These are phyloP conservation scores for Kwoniella newhampshirensis DNA, from an alignment of 768 basidiomycete species.

Conservation along the genomic window DNA sequence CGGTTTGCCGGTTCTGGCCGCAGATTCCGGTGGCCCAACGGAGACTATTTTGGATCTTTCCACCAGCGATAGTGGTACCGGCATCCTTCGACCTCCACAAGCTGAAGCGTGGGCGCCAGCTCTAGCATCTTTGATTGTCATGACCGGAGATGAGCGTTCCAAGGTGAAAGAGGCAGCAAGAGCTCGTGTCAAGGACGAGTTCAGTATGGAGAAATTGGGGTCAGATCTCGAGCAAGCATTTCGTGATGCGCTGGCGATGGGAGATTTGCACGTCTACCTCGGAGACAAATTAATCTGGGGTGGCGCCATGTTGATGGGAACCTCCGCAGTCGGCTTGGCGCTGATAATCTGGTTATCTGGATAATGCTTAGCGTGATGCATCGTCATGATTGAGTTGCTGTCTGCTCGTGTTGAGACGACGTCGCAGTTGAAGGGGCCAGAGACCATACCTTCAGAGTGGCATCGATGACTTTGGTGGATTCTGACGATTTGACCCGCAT, in stretches of 20 bases:
- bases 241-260: conserved; percentile 34
- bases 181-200: conserved; percentile 63
- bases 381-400: neutral
- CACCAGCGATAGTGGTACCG: conserved; percentile 61
- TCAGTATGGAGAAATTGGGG: conserved; percentile 64
- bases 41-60: conserved; percentile 69
- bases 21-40: conserved; percentile 78
- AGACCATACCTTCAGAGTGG: no score
- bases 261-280: conserved; percentile 34
- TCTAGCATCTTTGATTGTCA: conserved; percentile 60
- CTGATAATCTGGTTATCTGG: no score
- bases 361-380: no score
- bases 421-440: neutral
- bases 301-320: conserved; percentile 26
- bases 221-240: conserved; percentile 47
- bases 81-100: conserved; percentile 70
- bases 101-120: conserved; percentile 69
- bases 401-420: neutral
- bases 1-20: conserved; percentile 84
- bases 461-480: no score
- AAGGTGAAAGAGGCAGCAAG: conserved; percentile 62
- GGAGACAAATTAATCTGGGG: conserved; percentile 41
- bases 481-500: no score
- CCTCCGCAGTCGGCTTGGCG: no score
- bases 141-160: conserved; percentile 55